A percentile compares a stretch with the other conserved stretches of the same genome.
phyloP scores from a whole-genome alignment of 495 filamentous ascomycete species.

The Bathelium albidoporum region DNA sequence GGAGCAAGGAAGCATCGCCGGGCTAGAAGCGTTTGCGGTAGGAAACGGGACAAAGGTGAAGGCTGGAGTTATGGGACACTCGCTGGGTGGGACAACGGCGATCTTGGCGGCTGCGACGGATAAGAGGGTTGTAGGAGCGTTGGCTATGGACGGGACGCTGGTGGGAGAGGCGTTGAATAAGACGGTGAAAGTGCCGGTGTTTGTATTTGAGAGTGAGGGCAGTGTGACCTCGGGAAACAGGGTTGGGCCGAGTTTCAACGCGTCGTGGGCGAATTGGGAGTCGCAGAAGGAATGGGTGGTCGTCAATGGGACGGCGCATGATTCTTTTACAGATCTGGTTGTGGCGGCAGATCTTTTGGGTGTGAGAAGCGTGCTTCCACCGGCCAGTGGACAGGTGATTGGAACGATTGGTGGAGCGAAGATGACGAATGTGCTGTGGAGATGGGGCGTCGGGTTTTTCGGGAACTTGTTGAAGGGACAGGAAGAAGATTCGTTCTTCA shows the following conservation, averaged over 20 bases:
- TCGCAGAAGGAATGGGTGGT: neutral
- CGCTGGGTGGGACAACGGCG: slow-evolving; percentile 44
- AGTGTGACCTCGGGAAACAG: slow-evolving; percentile 5
- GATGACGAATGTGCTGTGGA: slow-evolving; percentile 5
- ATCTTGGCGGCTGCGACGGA: slow-evolving; percentile 34
- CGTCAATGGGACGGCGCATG: slow-evolving; percentile 1
- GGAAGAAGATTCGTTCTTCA: neutral
- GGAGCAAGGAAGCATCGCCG: slow-evolving; percentile 5
- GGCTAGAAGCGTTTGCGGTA: slow-evolving; percentile 5
- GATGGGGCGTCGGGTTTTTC: neutral
- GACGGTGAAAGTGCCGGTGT: slow-evolving; percentile 1
- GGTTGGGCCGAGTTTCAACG: slow-evolving; percentile 5
- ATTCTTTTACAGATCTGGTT: slow-evolving; percentile 5
- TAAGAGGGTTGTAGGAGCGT: slow-evolving; percentile 33
- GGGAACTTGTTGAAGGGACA: slow-evolving; percentile 3
- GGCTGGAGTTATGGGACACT: slow-evolving; percentile 42
- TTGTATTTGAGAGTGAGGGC: slow-evolving; percentile 3
- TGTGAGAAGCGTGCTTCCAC: slow-evolving; percentile 4
- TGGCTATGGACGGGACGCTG: slow-evolving; percentile 38
- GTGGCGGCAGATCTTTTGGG: slow-evolving; percentile 3
- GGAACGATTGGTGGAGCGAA: slow-evolving; percentile 1
- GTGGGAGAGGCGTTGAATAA: slow-evolving; percentile 3
- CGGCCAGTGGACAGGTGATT: slow-evolving; percentile 3
- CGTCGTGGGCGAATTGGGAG: neutral
- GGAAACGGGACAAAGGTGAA: slow-evolving; percentile 11